phyloP scores from a whole-genome alignment of 352 stramenopile genomes.

The Pythium biforme region DNA sequence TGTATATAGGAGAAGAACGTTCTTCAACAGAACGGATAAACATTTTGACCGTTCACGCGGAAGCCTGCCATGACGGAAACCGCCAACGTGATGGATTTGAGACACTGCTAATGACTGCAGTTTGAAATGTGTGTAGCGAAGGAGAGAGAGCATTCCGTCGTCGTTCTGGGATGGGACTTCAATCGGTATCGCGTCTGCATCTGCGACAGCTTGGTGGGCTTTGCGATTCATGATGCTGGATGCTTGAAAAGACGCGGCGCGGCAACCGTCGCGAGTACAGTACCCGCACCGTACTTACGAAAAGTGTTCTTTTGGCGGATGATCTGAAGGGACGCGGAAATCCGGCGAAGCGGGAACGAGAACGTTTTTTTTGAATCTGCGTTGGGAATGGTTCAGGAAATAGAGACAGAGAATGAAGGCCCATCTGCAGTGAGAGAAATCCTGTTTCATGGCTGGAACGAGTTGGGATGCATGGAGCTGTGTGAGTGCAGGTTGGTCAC shows the following conservation, averaged over 20 bases:
- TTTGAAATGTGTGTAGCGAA: background rate
- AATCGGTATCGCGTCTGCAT: background rate
- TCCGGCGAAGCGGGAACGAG: background rate
- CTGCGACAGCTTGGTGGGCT: constrained; percentile 1
- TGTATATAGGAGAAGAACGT: background rate
- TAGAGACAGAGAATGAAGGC: background rate
- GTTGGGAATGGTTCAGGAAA: background rate
- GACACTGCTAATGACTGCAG: background rate
- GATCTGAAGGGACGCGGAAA: background rate
- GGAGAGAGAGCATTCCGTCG: background rate
- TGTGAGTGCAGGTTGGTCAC: no score
- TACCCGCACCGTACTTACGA: no score
- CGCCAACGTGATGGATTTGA: background rate
- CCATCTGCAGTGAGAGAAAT: background rate
- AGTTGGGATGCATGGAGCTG: background rate
- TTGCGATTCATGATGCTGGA: background rate
- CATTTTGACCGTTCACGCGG: background rate
- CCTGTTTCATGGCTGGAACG: background rate
- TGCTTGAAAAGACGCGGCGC: background rate
- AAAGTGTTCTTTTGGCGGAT: background rate
- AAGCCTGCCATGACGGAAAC: background rate
- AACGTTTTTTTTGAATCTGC: background rate
- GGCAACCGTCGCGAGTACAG: background rate
- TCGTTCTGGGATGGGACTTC: background rate
- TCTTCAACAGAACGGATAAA: background rate